Conservation (phyloP, 2,329 filamentous ascomycete species). For the Penicillium sp. region DNA sequence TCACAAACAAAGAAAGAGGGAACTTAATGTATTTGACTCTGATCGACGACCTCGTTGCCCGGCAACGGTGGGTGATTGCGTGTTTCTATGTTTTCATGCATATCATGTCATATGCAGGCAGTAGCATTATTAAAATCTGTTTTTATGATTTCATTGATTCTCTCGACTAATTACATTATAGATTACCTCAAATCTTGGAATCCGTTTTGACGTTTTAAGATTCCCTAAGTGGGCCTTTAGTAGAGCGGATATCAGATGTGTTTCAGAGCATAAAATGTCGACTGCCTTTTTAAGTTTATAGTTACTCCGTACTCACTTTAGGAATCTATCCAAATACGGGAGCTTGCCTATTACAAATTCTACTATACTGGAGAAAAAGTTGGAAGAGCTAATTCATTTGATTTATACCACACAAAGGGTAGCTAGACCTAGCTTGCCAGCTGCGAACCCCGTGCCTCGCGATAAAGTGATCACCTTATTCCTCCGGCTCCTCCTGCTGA, state of each 20-base stretch:
- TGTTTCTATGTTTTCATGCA: background rate
- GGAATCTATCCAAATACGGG: too few relatives aligned
- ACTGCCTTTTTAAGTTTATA: too few relatives aligned
- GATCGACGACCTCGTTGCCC: slow-evolving; percentile 19
- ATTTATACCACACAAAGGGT: background rate
- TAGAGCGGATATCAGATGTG: background rate
- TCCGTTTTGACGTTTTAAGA: background rate
- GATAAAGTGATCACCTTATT: background rate
- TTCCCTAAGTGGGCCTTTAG: background rate
- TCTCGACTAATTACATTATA: too few relatives aligned
- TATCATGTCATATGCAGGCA: background rate
- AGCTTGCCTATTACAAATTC: too few relatives aligned
- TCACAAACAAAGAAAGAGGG: slow-evolving; percentile 12
- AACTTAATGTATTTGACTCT: slow-evolving; percentile 16
- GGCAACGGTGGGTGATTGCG: slow-evolving; percentile 15
- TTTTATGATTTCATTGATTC: background rate
- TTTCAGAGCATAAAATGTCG: background rate
- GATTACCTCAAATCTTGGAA: background rate
- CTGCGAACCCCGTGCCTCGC: background rate
- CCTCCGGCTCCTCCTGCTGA: background rate
- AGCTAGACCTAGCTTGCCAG: background rate
- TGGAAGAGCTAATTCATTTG: background rate
- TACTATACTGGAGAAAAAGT: background rate
- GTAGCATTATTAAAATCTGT: background rate
- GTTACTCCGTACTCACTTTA: too few relatives aligned